These are phyloP conservation scores for Hibiscus mutabilis DNA, from an alignment of 345 rosid genomes.

Conservation along the genomic window DNA sequence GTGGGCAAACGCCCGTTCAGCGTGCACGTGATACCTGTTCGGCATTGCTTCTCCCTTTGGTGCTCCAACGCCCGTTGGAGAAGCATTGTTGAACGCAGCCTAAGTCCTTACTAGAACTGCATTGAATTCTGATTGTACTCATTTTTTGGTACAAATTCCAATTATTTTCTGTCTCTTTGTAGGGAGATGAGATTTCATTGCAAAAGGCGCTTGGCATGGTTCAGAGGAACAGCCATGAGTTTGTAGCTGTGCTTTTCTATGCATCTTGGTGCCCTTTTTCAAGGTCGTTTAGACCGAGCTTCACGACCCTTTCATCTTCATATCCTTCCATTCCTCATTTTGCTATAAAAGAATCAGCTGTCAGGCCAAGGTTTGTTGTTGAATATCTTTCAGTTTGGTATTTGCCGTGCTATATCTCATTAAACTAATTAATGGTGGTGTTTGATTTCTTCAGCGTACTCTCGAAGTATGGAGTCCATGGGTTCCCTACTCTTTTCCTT, in stretches of 20 bases:
- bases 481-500: conserved; percentile 80
- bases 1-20: too few species aligned
- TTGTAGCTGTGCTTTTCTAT: conserved; percentile 82
- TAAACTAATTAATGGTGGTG: conserved; percentile 4
- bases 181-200: conserved; percentile 84
- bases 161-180: conserved; percentile 17
- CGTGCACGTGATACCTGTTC: too few species aligned
- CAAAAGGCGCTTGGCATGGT: conserved; percentile 63
- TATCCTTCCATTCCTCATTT: conserved; percentile 71
- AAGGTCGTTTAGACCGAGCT: conserved; percentile 54
- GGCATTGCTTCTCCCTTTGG: too few species aligned
- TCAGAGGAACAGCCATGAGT: conserved; percentile 41
- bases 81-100: too few species aligned
- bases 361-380: conserved; percentile 71
- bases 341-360: conserved; percentile 75
- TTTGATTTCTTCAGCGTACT: conserved; percentile 50
- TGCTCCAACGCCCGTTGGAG: too few species aligned
- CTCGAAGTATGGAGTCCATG: conserved; percentile 92
- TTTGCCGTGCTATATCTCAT: background rate
- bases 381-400: background rate
- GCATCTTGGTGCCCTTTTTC: conserved; percentile 99
- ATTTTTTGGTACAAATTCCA: background rate
- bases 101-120: background rate
- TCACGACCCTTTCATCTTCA: conserved; percentile 55
- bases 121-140: background rate